Evolutionary conservation across 208 protist species (phyloP), one percentile per base, ranked within the genome.

Genomic region (Crithidia bombi): DNA sequence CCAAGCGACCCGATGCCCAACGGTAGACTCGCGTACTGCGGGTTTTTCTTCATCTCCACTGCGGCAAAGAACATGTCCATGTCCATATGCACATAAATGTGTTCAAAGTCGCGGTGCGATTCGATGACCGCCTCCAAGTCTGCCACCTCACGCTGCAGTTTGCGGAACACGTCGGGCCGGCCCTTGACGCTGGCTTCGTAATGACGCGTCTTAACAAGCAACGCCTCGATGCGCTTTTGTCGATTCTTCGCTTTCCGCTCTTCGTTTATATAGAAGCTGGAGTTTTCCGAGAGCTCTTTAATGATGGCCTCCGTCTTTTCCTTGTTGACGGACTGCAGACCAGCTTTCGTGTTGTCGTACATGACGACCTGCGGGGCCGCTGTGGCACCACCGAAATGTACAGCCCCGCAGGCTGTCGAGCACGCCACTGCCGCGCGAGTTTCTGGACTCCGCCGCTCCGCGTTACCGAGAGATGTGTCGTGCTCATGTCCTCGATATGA

Each of bases 51-150:
- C 69, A 92, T 86, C 79, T 97, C 93, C 0, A 97, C 90, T 0
- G 84, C 83, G 4, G 83, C 83, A 57, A 87, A 93, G 70, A 97
- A 97, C 94, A 98, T 97, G 81, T 98, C 97, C 81, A 98, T 88
- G 77, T 97, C 87, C 41, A 91, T 54, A 64, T 93, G 85, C 3
- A 85, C 84, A 35, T 79, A 92, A 15, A 87, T 63, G 11, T 72
- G 65, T 30, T 62, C 65, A 26, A 90, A 82, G 23, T 70, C 33
- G 26, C 83, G 78, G 25, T 49, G 36, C 11, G 55, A 38, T 71
- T 89, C 79, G 0, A 90, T 62, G n/a, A 52, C 73, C 33, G 59
- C 56, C 59, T 85, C 86, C 2, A 72, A 38, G 15, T 70, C 59
- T 5, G 56, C 65, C 30, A 79, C 61, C 6, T 67, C 51, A 2